Evolutionary conservation across 805 yeast species (phyloP), one percentile per base, ranked within the genome.

Genomic region (Phaffomyces thermotolerans): DNA sequence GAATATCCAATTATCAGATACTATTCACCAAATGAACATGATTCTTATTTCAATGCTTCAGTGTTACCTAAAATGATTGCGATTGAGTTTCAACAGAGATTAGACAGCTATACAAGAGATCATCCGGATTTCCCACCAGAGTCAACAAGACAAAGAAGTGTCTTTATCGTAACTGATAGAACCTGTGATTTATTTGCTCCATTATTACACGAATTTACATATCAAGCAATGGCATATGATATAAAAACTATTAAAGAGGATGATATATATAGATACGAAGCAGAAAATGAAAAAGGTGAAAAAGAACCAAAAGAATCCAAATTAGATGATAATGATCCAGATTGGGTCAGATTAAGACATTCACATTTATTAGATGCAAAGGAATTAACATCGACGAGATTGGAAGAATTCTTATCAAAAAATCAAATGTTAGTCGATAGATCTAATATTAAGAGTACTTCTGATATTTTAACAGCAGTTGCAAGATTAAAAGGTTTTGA

Each of bases 191-290:
- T 84, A 39, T 76, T 77, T 54, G 84, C 93, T 7, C 96, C 97
- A 0, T 60, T 93, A 38, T 64, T 90, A 43, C 98, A 93, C 62
- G 96, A 88, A 59, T 87, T 90, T 63, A 77, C 83, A 22, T 93
- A 90, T 63, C 95, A 91, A 64, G 90, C 97, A 5, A 81, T 90
- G 85, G 84, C 90, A 17, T 82, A 83, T 66, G 99, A 91, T 61
- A 64, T 83, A 24, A 72, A 73, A 2, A 66, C 65, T 27, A 75
- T 67, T 13, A 57, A 64, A n/a, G 62, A 64, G n/a, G 62, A 67
- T 42, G 67, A 72, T 51, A 56, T 58, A n/a, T 82, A 76, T 58
- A 66, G 58, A 29, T 85, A 81, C 56, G 58, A 66, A 37, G 72
- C 76, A 8, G 84, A 76, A 54, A 78, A 68, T 57, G 87, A 77